Evolutionary conservation across 2,329 filamentous ascomycete species (phyloP), one percentile per base, ranked within the genome.

Genomic region (Gaeumannomyces sp.): DNA sequence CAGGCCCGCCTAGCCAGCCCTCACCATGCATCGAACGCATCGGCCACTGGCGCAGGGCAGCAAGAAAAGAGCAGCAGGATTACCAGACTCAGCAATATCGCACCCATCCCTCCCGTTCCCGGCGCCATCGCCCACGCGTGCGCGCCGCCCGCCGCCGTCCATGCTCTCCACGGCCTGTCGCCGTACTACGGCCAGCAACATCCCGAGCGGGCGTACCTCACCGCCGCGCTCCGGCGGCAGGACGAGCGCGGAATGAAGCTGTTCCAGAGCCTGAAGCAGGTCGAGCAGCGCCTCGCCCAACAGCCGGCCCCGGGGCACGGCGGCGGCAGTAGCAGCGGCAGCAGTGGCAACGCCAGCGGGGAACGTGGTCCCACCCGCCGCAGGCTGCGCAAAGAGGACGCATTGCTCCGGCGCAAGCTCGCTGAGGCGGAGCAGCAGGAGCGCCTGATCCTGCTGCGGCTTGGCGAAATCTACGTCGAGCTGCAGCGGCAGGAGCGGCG

Each of bases 381-480:
- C 27, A 72, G 69, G 59, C 68, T 77, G 14, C 75, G 75, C 45
- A 84, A 82, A 66, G 73, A 80, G 56, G 70, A 80, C 5, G 72
- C 73, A 2, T 74, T 79, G 64, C 66, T 85, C 14, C 77, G 72
- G 60, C 73, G 73, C 62, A 78, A 77, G 65, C 76, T 86, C 38
- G 70, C 73, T n/a, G 75, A 80, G 59, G 78, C 76, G 0, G 77
- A 78, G 3, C 74, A 77, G 63, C 80, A 85, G 68, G 79, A 86
- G 69, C 77, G 74, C 64, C 68, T 73, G 22, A 77, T 84, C 8
- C 71, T 81, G 56, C 65, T 74, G 22, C 75, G 82, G 3, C 73
- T 86, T n/a, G 73, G 77, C 16, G 82, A 85, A 65, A 68, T 86
- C 19, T 75, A 78, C 45, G 72, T 80, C 22, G 82, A 86, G 71